Percentiles rank a stretch among this genome's conserved stretches.
These are phyloP conservation scores for Pleurotus tuoliensis DNA, from an alignment of 768 basidiomycete species.

Conservation along the genomic window DNA sequence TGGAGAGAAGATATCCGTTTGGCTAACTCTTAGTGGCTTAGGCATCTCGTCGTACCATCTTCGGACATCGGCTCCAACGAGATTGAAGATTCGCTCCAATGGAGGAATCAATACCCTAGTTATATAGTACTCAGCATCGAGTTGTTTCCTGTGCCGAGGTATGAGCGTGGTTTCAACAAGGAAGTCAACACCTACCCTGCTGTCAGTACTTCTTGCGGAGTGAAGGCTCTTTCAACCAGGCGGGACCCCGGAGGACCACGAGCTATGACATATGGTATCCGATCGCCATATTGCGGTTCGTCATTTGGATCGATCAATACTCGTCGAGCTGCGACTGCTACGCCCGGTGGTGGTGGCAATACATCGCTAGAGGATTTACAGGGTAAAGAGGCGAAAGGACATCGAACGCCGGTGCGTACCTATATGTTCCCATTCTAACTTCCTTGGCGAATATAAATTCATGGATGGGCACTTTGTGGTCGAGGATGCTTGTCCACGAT, in stretches of 20 bases:
- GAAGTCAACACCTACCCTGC: conserved; percentile 45
- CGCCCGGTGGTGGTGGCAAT: conserved; percentile 88
- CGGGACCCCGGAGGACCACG: conserved; percentile 58
- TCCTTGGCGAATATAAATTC: conserved; percentile 96
- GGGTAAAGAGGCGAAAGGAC: too few relatives aligned
- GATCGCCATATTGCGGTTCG: conserved; percentile 90
- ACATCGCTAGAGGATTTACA: conserved; percentile 54
- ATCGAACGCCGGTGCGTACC: conserved; percentile 37
- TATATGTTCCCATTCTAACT: conserved; percentile 90
- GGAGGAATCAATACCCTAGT: conserved; percentile 83
- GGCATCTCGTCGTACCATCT: conserved; percentile 91
- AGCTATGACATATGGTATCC: conserved; percentile 86
- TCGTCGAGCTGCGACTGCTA: conserved; percentile 74
- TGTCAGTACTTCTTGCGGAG: conserved; percentile 66
- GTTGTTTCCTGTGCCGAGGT: conserved; percentile 50
- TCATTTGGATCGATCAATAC: conserved; percentile 72
- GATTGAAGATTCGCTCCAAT: conserved; percentile 84
- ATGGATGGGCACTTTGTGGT: conserved; percentile 77
- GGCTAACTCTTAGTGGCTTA: conserved; percentile 27
- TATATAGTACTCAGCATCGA: conserved; percentile 93
- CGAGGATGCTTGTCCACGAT: conserved; percentile 82
- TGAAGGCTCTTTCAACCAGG: conserved; percentile 71
- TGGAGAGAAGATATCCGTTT: conserved; percentile 31
- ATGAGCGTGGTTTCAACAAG: neutral
- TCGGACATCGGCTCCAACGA: conserved; percentile 84